Percentiles rank a stretch among this genome's conserved stretches.
Conservation (phyloP, 352 stramenopile genomes). For the Aphanomyces cochlioides region DNA sequence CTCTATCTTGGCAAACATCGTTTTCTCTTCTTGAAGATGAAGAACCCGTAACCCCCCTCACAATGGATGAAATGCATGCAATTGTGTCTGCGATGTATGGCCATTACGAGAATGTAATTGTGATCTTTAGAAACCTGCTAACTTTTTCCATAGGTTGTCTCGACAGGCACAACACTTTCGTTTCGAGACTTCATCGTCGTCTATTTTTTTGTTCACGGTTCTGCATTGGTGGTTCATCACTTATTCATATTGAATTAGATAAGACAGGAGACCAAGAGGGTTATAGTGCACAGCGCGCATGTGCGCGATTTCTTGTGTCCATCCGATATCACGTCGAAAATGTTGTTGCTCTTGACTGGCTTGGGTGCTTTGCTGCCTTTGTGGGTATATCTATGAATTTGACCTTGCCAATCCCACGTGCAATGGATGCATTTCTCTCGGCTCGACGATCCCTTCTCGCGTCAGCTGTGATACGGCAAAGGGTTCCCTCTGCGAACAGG, state of each 20-base stretch:
- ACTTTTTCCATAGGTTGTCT: no score
- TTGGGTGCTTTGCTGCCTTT: slow-evolving; percentile 20
- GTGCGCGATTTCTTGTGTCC: slow-evolving; percentile 24
- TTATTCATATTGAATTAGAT: background rate
- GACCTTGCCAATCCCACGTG: background rate
- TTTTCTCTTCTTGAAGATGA: background rate
- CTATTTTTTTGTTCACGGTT: slow-evolving; percentile 14
- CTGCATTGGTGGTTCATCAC: background rate
- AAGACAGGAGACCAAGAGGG: background rate
- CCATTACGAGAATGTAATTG: slow-evolving; percentile 8
- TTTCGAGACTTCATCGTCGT: slow-evolving; percentile 6
- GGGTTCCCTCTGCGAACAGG: background rate
- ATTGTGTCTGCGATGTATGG: background rate
- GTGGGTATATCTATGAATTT: background rate
- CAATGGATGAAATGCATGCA: slow-evolving; percentile 3
- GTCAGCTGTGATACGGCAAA: slow-evolving; percentile 5
- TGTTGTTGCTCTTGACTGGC: slow-evolving; percentile 1
- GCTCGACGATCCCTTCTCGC: slow-evolving; percentile 14
- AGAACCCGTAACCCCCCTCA: background rate
- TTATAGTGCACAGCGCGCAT: background rate
- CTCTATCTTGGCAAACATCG: background rate
- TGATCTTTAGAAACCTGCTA: background rate
- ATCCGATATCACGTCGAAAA: background rate
- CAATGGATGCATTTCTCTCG: slow-evolving; percentile 9
- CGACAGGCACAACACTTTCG: background rate